phyloP scores from a whole-genome alignment of 169 alveolate genomes.

The Besnoitia besnoiti region DNA sequence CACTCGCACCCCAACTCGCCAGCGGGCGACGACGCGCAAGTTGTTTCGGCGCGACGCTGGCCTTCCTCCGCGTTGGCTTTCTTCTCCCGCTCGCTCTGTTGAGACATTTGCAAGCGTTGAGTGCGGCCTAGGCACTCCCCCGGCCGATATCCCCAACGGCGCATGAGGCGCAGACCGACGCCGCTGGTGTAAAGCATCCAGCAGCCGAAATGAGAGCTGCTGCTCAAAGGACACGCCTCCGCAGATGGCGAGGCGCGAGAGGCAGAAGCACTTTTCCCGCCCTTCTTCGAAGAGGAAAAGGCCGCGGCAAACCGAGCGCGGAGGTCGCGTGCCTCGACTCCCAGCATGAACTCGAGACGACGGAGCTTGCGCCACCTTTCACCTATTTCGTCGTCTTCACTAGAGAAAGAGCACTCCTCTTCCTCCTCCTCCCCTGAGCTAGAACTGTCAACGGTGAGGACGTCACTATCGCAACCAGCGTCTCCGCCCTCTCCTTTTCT shows the following conservation, averaged over 20 bases:
- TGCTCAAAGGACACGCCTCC: constrained; percentile 41
- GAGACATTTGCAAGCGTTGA: neutral
- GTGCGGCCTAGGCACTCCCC: constrained; percentile 42
- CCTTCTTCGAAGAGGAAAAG: neutral
- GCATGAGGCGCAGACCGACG: constrained; percentile 42
- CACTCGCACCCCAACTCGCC: too few species aligned
- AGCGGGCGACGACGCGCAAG: too few species aligned
- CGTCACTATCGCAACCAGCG: neutral
- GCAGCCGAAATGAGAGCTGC: constrained; percentile 47
- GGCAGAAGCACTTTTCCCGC: neutral
- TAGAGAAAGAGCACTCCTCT: neutral
- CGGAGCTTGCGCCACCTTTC: neutral
- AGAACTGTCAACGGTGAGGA: neutral
- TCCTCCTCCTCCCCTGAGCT: neutral
- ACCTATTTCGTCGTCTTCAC: neutral
- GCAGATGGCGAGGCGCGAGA: neutral
- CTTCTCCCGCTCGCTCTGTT: constrained; percentile 4
- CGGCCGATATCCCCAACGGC: constrained; percentile 28
- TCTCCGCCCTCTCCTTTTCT: neutral
- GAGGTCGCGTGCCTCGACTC: neutral
- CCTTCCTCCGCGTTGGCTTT: neutral
- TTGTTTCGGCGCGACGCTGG: too few species aligned
- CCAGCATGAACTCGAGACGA: neutral
- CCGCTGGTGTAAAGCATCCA: constrained; percentile 55
- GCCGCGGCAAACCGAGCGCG: neutral